phyloP scores from a whole-genome alignment of 495 filamentous ascomycete genomes.

The Lophiotrema nucula region DNA sequence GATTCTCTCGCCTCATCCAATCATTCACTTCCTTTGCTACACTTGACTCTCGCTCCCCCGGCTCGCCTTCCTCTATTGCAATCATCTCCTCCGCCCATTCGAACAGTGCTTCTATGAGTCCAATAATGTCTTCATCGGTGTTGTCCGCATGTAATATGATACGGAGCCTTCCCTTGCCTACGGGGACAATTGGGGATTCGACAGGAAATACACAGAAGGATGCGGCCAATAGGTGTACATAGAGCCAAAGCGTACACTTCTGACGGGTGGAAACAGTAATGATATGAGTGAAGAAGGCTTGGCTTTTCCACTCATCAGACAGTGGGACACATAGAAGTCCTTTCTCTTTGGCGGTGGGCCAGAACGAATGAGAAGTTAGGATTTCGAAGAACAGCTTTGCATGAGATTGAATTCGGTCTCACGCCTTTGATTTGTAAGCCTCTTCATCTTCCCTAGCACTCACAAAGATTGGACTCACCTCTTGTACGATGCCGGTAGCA shows the following conservation, averaged over 20 bases:
- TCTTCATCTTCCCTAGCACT: background rate
- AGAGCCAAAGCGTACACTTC: background rate
- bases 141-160: constrained; percentile 5
- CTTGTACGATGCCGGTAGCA: background rate
- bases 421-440: background rate
- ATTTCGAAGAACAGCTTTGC: background rate
- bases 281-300: background rate
- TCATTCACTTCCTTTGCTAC: too few relatives aligned
- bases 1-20: too few relatives aligned
- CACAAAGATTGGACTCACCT: background rate
- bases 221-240: background rate
- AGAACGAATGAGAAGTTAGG: background rate
- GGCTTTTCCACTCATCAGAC: background rate
- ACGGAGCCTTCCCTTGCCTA: background rate
- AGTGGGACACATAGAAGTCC: background rate
- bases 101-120: background rate
- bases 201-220: background rate
- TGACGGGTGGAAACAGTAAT: background rate
- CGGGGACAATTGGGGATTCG: background rate
- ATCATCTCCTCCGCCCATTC: constrained; percentile 6
- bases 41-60: too few relatives aligned
- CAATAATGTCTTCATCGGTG: background rate
- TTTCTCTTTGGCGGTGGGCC: background rate
- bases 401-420: background rate
- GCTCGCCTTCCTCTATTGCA: too few relatives aligned